These are phyloP conservation scores for Neurospora cerealis DNA, from an alignment of 495 filamentous ascomycete genomes.

Conservation along the genomic window DNA sequence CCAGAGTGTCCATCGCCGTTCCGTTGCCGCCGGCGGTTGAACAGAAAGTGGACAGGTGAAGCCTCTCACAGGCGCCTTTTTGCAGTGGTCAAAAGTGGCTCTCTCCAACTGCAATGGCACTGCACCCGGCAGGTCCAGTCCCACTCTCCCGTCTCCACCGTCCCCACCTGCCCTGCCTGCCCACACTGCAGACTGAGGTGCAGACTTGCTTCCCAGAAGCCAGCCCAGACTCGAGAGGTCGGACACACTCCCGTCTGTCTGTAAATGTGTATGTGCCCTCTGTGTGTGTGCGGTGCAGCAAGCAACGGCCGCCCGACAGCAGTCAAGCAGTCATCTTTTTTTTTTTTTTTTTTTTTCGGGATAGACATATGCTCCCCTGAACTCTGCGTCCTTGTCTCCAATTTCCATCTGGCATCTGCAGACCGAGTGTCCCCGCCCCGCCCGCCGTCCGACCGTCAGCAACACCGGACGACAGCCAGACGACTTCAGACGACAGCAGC, in stretches of 20 bases:
- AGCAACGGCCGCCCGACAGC: background rate
- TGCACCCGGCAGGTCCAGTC: background rate
- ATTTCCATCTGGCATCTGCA: background rate
- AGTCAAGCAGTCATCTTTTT: background rate
- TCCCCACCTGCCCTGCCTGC: background rate
- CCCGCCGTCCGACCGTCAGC: background rate
- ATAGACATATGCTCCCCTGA: background rate
- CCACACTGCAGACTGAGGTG: background rate
- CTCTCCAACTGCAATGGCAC: background rate
- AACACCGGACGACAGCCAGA: background rate
- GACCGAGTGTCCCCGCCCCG: background rate
- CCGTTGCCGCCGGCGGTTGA: background rate
- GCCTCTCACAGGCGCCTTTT: background rate
- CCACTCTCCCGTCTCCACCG: background rate
- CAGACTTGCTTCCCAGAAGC: background rate
- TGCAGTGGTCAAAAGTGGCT: background rate
- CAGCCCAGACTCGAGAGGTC: background rate
- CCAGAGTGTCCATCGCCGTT: background rate
- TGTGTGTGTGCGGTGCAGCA: background rate
- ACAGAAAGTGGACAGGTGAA: background rate
- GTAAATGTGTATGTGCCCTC: background rate
- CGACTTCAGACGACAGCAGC: slow-evolving; percentile 19
- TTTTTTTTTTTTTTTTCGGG: background rate
- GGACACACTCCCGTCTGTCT: background rate
- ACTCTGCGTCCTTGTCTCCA: background rate